These are phyloP conservation scores for Dendryphion nanum DNA, from an alignment of 2,329 filamentous ascomycete species.

Conservation along the genomic window DNA sequence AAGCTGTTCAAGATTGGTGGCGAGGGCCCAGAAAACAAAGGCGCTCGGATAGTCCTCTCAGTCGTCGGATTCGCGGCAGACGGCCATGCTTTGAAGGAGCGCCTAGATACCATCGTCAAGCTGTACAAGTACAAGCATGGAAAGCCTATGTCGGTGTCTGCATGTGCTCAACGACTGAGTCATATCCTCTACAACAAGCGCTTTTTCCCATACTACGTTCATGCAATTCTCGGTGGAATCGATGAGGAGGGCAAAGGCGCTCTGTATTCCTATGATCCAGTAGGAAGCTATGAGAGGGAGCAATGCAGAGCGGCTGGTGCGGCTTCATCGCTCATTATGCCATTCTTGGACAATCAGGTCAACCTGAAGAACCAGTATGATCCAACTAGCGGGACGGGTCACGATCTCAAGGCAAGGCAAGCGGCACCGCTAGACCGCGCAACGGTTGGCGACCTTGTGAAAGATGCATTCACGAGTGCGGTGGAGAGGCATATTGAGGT, in stretches of 20 bases:
- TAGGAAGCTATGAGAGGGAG: conserved; percentile 96
- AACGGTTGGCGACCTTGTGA: conserved; percentile 82
- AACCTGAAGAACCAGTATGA: conserved; percentile 99
- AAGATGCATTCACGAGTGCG: conserved; percentile 96
- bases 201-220: conserved; percentile 98
- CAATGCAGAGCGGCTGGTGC: conserved; percentile 93
- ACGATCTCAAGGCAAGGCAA: conserved; percentile 72
- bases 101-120: conserved; percentile 91
- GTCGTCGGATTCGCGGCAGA: conserved; percentile 96
- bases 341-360: conserved; percentile 98
- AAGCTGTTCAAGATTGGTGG: conserved; percentile 98
- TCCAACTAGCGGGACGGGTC: conserved; percentile 79
- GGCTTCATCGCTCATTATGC: conserved; percentile 93
- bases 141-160: conserved; percentile 91
- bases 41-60: conserved; percentile 83
- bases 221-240: conserved; percentile 88
- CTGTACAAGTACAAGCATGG: conserved; percentile 99
- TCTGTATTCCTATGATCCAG: conserved; percentile 95
- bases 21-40: conserved; percentile 78
- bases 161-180: conserved; percentile 89
- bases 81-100: conserved; percentile 89
- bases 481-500: conserved; percentile 99
- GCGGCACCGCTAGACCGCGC: conserved; percentile 66
- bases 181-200: conserved; percentile 97
- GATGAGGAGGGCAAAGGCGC: conserved; percentile 94